Conservation (phyloP, 2,329 filamentous ascomycete species). For the Aspergillus sp. region DNA sequence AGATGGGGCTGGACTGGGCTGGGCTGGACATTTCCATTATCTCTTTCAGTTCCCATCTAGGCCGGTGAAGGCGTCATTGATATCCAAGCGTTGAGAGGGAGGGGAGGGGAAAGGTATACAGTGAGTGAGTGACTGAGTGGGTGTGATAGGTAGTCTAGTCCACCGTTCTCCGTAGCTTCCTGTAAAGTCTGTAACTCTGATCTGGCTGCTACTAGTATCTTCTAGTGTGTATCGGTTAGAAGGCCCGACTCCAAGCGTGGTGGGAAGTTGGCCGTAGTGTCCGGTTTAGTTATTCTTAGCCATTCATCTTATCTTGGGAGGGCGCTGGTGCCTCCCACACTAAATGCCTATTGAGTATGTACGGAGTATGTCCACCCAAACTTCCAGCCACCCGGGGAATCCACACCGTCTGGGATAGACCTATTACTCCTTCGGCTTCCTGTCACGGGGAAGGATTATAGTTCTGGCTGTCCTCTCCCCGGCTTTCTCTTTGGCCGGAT, state of each 20-base stretch:
- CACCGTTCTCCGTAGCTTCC: too few relatives aligned
- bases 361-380: not conserved
- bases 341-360: not conserved
- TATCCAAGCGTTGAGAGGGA: not conserved
- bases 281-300: constrained; percentile 4
- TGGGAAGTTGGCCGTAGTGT: not conserved
- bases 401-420: constrained; percentile 1
- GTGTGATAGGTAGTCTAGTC: too few relatives aligned
- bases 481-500: not conserved
- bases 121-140: too few relatives aligned
- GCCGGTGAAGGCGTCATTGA: not conserved
- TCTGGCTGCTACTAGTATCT: not conserved
- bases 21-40: not conserved
- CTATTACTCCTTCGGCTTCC: not conserved
- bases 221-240: not conserved
- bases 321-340: not conserved
- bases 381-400: constrained; percentile 2
- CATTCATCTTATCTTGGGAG: not conserved
- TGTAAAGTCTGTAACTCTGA: too few relatives aligned
- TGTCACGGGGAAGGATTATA: not conserved
- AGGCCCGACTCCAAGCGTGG: not conserved
- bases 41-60: not conserved
- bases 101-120: not conserved
- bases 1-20: not conserved
- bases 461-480: not conserved